These are phyloP conservation scores for Onygenales sp. DNA, from an alignment of 2,329 filamentous ascomycete genomes.

Conservation along the genomic window DNA sequence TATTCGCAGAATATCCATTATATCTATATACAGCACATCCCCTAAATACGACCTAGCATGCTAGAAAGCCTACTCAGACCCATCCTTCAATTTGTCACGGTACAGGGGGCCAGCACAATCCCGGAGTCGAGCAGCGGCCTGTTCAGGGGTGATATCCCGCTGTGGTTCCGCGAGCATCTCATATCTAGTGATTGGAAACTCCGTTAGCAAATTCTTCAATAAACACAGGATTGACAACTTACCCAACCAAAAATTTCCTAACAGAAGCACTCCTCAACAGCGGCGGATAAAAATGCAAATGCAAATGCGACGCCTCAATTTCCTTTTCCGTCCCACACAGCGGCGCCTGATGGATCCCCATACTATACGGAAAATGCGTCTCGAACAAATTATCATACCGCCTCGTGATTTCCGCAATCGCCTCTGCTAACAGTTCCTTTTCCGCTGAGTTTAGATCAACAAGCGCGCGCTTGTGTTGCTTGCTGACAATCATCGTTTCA, in stretches of 20 bases:
- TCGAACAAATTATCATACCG: conserved; percentile 96
- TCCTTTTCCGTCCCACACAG: conserved; percentile 73
- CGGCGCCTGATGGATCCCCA: conserved; percentile 92
- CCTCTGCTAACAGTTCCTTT: conserved; percentile 65
- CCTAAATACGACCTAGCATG: background rate
- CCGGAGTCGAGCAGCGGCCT: conserved; percentile 71
- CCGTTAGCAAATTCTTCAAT: background rate
- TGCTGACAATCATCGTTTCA: conserved; percentile 81
- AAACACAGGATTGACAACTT: conserved; percentile 16
- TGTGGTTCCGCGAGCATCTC: conserved; percentile 98
- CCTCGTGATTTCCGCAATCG: conserved; percentile 77
- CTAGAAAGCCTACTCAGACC: background rate
- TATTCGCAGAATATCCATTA: background rate
- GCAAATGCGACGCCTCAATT: conserved; percentile 78
- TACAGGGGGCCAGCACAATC: conserved; percentile 76
- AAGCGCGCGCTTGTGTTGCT: conserved; percentile 72
- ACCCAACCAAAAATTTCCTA: conserved; percentile 87
- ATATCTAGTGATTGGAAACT: conserved; percentile 41
- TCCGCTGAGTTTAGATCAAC: conserved; percentile 70
- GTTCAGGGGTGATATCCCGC: conserved; percentile 93
- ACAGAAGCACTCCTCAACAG: conserved; percentile 86
- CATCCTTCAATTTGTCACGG: conserved; percentile 49
- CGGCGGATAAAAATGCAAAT: conserved; percentile 97
- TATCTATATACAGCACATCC: background rate
- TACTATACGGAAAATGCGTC: conserved; percentile 94